A percentile compares a stretch with the other conserved stretches of the same genome.
These are phyloP conservation scores for Fusarium oxysporum DNA, from an alignment of 2,329 filamentous ascomycete genomes.

Conservation along the genomic window DNA sequence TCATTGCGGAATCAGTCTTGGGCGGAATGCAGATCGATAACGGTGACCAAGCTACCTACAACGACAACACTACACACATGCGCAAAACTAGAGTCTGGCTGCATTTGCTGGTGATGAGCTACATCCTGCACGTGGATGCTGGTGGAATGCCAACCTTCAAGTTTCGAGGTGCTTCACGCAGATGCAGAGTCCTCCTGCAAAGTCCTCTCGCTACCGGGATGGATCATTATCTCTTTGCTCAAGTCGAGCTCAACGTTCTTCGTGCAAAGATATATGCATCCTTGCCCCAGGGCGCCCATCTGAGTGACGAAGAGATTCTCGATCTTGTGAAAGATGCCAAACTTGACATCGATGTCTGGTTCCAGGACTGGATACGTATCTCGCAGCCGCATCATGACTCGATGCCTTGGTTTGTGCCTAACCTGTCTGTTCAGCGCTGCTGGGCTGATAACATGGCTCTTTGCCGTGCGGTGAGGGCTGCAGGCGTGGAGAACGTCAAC, in stretches of 20 bases:
- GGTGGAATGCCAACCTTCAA: constrained; percentile 17
- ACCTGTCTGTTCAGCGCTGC: constrained; percentile 5
- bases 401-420: constrained; percentile 22
- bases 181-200: constrained; percentile 11
- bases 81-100: constrained; percentile 17
- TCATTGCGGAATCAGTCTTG: not conserved
- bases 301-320: constrained; percentile 6
- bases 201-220: constrained; percentile 3
- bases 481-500: constrained; percentile 17
- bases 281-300: not conserved
- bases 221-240: constrained; percentile 21
- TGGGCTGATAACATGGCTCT: constrained; percentile 28
- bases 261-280: constrained; percentile 22
- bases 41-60: accelerated
- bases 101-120: constrained; percentile 5
- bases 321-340: constrained; percentile 15
- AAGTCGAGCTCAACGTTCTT: constrained; percentile 15
- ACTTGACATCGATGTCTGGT: constrained; percentile 23
- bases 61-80: not conserved
- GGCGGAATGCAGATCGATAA: not conserved
- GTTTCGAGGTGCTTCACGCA: constrained; percentile 11
- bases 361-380: constrained; percentile 17
- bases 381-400: not conserved
- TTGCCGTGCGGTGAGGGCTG: constrained; percentile 9
- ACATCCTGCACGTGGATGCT: constrained; percentile 16